Base-by-base conservation (phyloP, 768 basidiomycete species). In the Xerocomellus intermedius region DNA sequence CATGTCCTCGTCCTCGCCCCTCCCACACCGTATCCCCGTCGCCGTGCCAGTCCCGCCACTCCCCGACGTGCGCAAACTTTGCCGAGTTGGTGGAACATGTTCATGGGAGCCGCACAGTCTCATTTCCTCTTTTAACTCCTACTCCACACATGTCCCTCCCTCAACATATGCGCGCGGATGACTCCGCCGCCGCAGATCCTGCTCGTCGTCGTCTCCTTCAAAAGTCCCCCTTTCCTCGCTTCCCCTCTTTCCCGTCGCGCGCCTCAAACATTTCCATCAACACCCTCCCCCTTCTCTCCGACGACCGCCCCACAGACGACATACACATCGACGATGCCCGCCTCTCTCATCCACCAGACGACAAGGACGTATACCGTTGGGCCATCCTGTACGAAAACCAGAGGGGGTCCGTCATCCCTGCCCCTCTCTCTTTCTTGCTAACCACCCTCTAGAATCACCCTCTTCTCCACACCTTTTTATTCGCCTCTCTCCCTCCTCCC, bases 331-430 rank as follows among this genome's bases (percentile, higher is more conserved):
- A 75, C 50, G 51, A 60, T 9, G 24, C 51, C 26, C 52, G 35
- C 51, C 52, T 64, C 63, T 37, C 67, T 13, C 55, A 61, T 26
- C 58, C 68, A 30, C 59, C 66, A 48, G 64, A 74, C 19, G 70
- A 75, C 57, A 67, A 70, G 51, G 83, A 87, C 63, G 69, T 77
- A 13, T 92, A 87, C 66, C 79, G 80, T 68, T 93, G 90, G 90
- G 90, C 87, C 8, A 68, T 87, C 10, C 63, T 92, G 10, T 90
- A 89, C 57, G 90, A 93, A 72, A 91, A 92, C 64, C 90, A 93
- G 71, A 76, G 90, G 65, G 90, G 90, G 90, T 88, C 57, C 32
- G 77, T 75, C 55, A 9, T 39, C 10, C 13, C 2, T 45, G 1
- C 17, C 36, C 37, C 36, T 38, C 24, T 24, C 42, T 48, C 41